Evolutionary conservation across 2,329 filamentous ascomycete species (phyloP).

Genomic region (Monosporascus sp.): DNA sequence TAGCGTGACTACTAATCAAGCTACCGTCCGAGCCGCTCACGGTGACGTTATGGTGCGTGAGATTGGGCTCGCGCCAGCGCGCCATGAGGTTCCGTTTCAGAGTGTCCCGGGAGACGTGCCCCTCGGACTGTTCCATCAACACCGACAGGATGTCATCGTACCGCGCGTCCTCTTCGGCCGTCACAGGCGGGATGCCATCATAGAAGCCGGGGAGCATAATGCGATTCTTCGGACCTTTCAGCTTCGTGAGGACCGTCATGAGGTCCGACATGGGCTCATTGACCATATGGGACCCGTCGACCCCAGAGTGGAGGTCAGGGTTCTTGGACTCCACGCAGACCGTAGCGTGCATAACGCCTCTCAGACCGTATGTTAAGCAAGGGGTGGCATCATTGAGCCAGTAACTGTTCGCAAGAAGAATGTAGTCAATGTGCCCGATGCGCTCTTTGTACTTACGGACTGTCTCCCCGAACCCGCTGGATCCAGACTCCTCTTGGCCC

Average conservation of each 20-base stretch:
- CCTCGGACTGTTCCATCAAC: conserved; percentile 66
- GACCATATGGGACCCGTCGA: conserved; percentile 87
- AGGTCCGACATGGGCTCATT: conserved; percentile 92
- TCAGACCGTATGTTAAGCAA: conserved; percentile 88
- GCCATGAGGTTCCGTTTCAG: conserved; percentile 85
- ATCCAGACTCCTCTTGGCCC: conserved; percentile 93
- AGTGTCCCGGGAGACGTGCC: conserved; percentile 53
- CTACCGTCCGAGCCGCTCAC: conserved; percentile 89
- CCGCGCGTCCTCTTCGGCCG: conserved; percentile 67
- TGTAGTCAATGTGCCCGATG: conserved; percentile 90
- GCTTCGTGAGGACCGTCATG: conserved; percentile 71
- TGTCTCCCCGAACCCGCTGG: conserved; percentile 80
- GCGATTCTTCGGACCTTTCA: conserved; percentile 75
- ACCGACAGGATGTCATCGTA: conserved; percentile 82
- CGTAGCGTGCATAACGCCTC: conserved; percentile 90
- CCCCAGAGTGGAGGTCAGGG: conserved; percentile 89
- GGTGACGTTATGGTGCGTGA: conserved; percentile 90
- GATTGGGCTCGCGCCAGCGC: conserved; percentile 88
- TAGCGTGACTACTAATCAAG: conserved; percentile 84
- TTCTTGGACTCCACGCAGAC: conserved; percentile 80
- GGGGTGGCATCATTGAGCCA: conserved; percentile 96
- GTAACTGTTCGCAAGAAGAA: conserved; percentile 94
- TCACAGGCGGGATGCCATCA: conserved; percentile 72
- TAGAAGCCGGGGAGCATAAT: conserved; percentile 88
- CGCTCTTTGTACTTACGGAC: conserved; percentile 73